Evolutionary conservation across 306 rosid genomes (phyloP).

Genomic region (Pachyrhizus erosus): DNA sequence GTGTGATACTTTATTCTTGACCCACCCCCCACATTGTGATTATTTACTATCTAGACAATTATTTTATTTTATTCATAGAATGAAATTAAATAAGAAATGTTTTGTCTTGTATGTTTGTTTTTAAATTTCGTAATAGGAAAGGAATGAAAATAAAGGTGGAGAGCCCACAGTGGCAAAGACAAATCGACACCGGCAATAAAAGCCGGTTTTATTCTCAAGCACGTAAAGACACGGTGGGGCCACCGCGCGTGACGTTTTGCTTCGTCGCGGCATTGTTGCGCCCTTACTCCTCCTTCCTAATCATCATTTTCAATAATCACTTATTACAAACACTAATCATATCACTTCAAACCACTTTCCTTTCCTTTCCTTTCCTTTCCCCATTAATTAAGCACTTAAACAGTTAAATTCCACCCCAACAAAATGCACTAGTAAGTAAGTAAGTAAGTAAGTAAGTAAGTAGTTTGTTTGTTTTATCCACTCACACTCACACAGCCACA

Average conservation of each 20-base stretch:
- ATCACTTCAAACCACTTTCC: not conserved
- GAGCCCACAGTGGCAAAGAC: conserved; percentile 21
- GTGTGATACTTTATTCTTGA: not conserved
- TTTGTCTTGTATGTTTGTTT: not conserved
- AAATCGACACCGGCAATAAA: not conserved
- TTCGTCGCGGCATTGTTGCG: conserved; percentile 34
- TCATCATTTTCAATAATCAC: not conserved
- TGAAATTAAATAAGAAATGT: not conserved
- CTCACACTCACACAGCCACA: not conserved
- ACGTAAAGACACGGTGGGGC: conserved; percentile 43
- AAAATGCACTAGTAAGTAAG: not conserved
- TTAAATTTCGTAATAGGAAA: conserved; percentile 7
- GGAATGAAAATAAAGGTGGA: conserved; percentile 33
- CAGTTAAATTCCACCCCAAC: conserved; percentile 1
- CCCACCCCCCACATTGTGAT: not conserved
- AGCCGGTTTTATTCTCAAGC: conserved; percentile 24
- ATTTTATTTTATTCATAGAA: not conserved
- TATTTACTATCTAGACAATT: not conserved
- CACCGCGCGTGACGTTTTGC: conserved; percentile 50
- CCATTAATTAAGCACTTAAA: conserved; percentile 2
- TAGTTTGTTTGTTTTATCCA: conserved; percentile 31
- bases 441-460: no score
- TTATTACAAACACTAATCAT: conserved; percentile 30
- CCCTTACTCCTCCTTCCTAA: not conserved
- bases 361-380: not conserved